phyloP scores from a whole-genome alignment of 345 rosid species.

The Eutrema heterophyllum region DNA sequence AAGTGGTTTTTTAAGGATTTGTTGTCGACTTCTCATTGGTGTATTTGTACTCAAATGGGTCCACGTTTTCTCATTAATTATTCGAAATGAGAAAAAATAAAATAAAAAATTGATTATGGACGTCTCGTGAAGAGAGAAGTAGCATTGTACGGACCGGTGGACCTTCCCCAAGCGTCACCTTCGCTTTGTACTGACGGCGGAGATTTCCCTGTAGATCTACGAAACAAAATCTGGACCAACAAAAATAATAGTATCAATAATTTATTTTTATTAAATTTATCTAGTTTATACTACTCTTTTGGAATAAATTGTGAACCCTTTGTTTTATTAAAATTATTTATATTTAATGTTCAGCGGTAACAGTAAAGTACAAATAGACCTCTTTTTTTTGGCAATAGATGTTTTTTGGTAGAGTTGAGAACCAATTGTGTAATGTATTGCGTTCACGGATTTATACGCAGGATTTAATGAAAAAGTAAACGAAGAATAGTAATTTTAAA shows the following conservation, averaged over 20 bases:
- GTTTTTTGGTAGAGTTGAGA: slow-evolving; percentile 25
- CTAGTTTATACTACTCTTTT: slow-evolving; percentile 2
- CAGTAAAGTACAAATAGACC: slow-evolving; percentile 25
- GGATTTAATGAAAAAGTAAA: slow-evolving; percentile 12
- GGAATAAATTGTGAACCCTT: slow-evolving; percentile 11
- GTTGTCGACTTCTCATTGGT: slow-evolving; percentile 38
- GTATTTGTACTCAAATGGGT: slow-evolving; percentile 10
- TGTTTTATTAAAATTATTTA: not conserved
- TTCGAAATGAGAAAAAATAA: not conserved
- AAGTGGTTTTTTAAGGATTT: slow-evolving; percentile 12
- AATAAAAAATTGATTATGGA: not conserved
- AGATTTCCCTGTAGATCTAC: slow-evolving; percentile 28
- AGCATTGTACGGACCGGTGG: slow-evolving; percentile 34
- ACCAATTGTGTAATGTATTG: slow-evolving; percentile 28
- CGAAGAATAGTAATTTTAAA: not conserved
- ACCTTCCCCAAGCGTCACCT: slow-evolving; percentile 38
- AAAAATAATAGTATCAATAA: not conserved
- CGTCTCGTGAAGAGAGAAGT: slow-evolving; percentile 32
- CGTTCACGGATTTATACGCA: slow-evolving; percentile 24
- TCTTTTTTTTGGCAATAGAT: slow-evolving; percentile 19
- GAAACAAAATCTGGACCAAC: slow-evolving; percentile 26
- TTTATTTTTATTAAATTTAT: not conserved
- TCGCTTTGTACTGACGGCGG: slow-evolving; percentile 42
- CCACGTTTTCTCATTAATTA: not conserved
- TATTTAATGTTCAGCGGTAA: slow-evolving; percentile 25